These are phyloP conservation scores for Mycogone perniciosa DNA, from an alignment of 2,329 filamentous ascomycete genomes.

Conservation along the genomic window DNA sequence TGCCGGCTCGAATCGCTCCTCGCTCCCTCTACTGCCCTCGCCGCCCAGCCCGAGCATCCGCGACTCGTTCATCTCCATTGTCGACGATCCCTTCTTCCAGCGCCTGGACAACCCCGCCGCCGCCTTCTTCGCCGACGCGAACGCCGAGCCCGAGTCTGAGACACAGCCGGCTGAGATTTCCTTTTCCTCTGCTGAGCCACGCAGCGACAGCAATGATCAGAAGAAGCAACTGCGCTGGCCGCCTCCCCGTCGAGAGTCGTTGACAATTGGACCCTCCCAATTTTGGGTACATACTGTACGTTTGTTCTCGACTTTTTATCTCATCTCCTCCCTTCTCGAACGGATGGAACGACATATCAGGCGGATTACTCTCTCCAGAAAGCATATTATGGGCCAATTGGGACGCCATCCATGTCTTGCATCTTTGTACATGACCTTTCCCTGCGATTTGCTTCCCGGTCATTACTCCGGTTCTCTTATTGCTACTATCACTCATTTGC, in stretches of 20 bases:
- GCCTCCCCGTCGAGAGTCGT: conserved; percentile 43
- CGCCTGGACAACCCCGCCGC: conserved; percentile 35
- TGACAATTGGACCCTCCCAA: conserved; percentile 33
- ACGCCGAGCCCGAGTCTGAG: conserved; percentile 20
- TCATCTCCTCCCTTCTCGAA: not conserved
- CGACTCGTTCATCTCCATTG: conserved; percentile 47
- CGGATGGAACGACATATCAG: too few species aligned
- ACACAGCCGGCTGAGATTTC: conserved; percentile 19
- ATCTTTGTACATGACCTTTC: not conserved
- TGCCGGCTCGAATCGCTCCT: conserved; percentile 15
- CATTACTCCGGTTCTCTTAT: not conserved
- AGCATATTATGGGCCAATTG: not conserved
- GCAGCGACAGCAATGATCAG: conserved; percentile 34
- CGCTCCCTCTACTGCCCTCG: conserved; percentile 5
- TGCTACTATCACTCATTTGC: conserved; percentile 1
- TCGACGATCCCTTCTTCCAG: conserved; percentile 51
- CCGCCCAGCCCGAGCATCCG: conserved; percentile 29
- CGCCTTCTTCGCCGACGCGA: conserved; percentile 22
- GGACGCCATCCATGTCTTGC: not conserved
- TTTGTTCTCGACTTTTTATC: not conserved
- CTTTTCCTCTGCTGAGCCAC: conserved; percentile 19
- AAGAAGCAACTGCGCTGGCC: conserved; percentile 34
- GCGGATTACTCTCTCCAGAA: too few species aligned
- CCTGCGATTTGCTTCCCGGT: not conserved
- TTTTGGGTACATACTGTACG: conserved; percentile 30